Conservation (phyloP, 352 stramenopile genomes). For the Globisporangium parvum region DNA sequence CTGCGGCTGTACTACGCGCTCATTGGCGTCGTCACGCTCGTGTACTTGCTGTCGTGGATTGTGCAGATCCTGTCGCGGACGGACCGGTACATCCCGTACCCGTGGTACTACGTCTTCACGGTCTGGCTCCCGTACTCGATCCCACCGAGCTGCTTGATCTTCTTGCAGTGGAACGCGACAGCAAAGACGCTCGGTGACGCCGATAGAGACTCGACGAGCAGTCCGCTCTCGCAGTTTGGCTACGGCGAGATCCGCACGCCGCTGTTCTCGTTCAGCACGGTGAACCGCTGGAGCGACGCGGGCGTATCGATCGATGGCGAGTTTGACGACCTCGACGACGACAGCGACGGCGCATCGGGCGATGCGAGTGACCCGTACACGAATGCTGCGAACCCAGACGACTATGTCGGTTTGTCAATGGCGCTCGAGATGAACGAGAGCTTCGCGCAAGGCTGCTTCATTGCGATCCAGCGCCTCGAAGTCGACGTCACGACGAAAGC, state of each 20-base stretch:
- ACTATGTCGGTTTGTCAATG: constrained; percentile 81
- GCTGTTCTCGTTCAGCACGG: constrained; percentile 69
- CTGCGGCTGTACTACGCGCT: constrained; percentile 82
- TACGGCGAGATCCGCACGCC: constrained; percentile 77
- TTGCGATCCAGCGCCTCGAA: constrained; percentile 68
- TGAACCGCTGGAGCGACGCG: constrained; percentile 49
- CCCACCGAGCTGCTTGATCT: constrained; percentile 81
- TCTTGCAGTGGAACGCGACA: constrained; percentile 85
- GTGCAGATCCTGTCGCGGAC: constrained; percentile 72
- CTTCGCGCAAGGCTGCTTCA: constrained; percentile 68
- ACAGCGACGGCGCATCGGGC: constrained; percentile 12
- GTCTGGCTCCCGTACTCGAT: constrained; percentile 85
- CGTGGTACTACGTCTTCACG: constrained; percentile 88
- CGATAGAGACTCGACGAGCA: constrained; percentile 23
- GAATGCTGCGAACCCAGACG: constrained; percentile 18
- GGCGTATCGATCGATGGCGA: constrained; percentile 26
- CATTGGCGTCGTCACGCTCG: constrained; percentile 78
- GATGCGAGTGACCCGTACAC: constrained; percentile 10
- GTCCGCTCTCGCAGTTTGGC: constrained; percentile 44
- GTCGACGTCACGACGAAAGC: constrained; percentile 29
- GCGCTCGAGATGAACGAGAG: constrained; percentile 76
- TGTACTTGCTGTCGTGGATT: constrained; percentile 82
- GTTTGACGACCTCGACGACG: constrained; percentile 37
- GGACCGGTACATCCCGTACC: constrained; percentile 60
- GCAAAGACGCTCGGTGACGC: constrained; percentile 75